Percentiles rank a stretch among this genome's conserved stretches.
phyloP scores from a whole-genome alignment of 225 moss, liverwort and hornwort genomes.

The Thuidium tamariscinum region DNA sequence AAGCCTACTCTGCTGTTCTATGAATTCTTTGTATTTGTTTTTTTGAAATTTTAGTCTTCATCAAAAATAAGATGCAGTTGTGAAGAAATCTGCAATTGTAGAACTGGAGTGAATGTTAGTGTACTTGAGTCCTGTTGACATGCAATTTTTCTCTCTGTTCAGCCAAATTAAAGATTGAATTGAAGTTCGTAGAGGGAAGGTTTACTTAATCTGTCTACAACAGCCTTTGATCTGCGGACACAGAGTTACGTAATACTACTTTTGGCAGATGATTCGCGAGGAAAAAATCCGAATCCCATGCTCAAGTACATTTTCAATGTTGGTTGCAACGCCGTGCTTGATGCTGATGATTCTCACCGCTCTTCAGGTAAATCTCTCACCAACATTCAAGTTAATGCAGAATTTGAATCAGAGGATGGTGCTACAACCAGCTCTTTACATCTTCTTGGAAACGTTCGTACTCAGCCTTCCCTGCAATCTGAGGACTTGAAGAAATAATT shows the following conservation, averaged over 20 bases:
- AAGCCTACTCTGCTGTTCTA: neutral
- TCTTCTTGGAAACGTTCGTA: neutral
- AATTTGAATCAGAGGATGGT: neutral
- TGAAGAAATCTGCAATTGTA: neutral
- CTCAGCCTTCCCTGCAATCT: neutral
- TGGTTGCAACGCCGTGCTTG: neutral
- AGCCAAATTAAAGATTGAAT: neutral
- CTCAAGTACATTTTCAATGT: neutral
- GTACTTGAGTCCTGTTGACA: neutral
- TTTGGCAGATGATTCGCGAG: neutral
- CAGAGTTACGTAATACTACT: no score
- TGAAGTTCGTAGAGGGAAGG: neutral
- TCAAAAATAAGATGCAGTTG: no score
- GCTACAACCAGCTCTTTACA: neutral
- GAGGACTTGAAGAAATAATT: neutral
- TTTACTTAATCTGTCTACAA: neutral
- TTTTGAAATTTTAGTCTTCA: neutral
- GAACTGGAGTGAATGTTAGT: neutral
- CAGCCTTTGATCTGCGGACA: neutral
- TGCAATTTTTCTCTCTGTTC: neutral
- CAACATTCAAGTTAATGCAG: neutral
- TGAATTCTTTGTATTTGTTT: neutral
- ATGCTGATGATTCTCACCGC: neutral
- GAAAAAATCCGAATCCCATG: neutral
- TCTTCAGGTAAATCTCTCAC: neutral